Evolutionary conservation across 2,329 filamentous ascomycete genomes (phyloP), one percentile per base, ranked within the genome.

Genomic region (Aspergillus phoenicis): DNA sequence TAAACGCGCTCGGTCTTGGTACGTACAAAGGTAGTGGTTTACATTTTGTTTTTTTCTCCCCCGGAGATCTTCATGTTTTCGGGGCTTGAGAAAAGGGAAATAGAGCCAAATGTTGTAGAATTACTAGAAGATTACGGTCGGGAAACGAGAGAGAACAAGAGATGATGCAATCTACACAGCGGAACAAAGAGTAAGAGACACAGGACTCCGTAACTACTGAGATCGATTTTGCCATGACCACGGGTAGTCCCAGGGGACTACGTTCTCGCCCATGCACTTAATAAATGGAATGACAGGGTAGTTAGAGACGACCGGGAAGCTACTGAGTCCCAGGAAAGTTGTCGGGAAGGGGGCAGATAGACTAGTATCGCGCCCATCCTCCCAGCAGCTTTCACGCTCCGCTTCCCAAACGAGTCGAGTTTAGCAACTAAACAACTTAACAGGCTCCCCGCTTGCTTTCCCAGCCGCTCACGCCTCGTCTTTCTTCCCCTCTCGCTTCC

Each of bases 401-500:
- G 41, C 41, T 22, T 45, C 41, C 41, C 11, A 45, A 45, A 45
- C 41, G 41, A 45, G 41, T 45, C 45, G 13, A 49, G 24, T 45
- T 45, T 45, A 45, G 28, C 41, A 45, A 39, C 28, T 28, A 47
- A 22, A 56, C 52, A 55, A 43, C 28, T 30, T 30, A 30, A 30
- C 53, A 56, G 53, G 39, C 57, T 56, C 61, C 62, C 62, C 62
- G 62, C 62, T 64, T 63, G 58, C 59, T 62, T 62, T 64, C 60
- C 63, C 63, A 65, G 63, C 63, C 63, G 59, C 63, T 49, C 57
- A 52, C 52, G 47, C 55, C 47, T 60, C 55, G 49, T 62, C 55
- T 57, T 52, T 58, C 59, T 59, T 66, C 64, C 63, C 63, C 67
- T 65, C 63, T 63, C 58, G 55, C 66, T 62, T 62, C 65, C 62